Conservation (phyloP, 768 basidiomycete species). For the Zangia roseola region DNA sequence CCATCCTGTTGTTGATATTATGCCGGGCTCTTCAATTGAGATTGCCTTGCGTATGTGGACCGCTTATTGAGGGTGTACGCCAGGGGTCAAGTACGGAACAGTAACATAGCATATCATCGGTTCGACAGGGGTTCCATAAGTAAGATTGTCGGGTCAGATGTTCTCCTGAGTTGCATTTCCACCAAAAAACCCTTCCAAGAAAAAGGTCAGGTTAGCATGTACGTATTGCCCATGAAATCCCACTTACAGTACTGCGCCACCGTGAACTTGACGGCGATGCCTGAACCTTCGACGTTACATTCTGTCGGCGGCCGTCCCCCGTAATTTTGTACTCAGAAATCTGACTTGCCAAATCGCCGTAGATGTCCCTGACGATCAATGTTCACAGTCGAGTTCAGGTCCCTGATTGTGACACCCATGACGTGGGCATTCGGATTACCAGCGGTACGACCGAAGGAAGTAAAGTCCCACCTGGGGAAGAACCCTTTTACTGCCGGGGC, state of each 20-base stretch:
- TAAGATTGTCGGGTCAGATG: too few species aligned
- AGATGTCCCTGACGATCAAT: conserved; percentile 57
- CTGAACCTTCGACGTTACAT: conserved; percentile 41
- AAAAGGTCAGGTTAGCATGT: not conserved
- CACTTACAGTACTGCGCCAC: conserved; percentile 52
- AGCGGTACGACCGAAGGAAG: conserved; percentile 36
- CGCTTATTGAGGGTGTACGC: too few species aligned
- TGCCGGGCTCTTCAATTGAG: too few species aligned
- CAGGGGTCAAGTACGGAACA: too few species aligned
- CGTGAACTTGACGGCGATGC: conserved; percentile 51
- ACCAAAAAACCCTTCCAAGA: conserved; percentile 1
- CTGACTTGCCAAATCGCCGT: conserved; percentile 48
- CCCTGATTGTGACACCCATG: conserved; percentile 42
- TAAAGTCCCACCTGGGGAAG: conserved; percentile 58
- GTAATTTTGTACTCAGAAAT: conserved; percentile 50
- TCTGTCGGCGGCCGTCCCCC: conserved; percentile 55
- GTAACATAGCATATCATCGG: too few species aligned
- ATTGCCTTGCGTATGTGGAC: too few species aligned
- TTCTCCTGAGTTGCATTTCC: not conserved
- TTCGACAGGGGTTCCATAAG: too few species aligned
- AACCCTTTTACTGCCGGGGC: conserved; percentile 44
- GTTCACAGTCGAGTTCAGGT: conserved; percentile 39
- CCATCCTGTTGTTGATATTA: too few species aligned
- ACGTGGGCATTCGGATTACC: conserved; percentile 48
- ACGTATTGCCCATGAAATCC: not conserved